These are phyloP conservation scores for Meyerozyma sp. DNA, from an alignment of 1,139 yeast species.

Conservation along the genomic window DNA sequence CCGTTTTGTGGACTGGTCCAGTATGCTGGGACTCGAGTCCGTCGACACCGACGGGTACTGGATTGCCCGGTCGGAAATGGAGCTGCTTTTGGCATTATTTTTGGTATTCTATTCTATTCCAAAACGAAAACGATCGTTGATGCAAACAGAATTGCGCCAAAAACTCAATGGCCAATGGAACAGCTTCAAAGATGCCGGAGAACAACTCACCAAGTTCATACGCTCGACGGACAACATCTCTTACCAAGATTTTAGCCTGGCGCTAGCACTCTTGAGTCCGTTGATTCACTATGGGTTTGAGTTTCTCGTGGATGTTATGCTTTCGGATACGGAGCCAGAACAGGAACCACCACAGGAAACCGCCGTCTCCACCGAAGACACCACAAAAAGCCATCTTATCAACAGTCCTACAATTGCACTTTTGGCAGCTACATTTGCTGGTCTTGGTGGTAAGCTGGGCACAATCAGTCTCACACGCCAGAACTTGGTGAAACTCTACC, in stretches of 20 bases:
- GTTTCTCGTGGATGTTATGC: neutral
- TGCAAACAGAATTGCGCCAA: slow-evolving; percentile 9
- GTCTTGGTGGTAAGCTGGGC: neutral
- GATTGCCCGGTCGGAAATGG: slow-evolving; percentile 30
- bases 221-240: slow-evolving; percentile 15
- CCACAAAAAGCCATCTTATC: neutral
- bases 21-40: neutral
- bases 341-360: neutral
- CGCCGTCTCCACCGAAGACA: neutral
- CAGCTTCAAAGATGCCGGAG: slow-evolving; percentile 32
- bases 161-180: slow-evolving; percentile 27
- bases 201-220: slow-evolving; percentile 1
- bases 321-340: neutral
- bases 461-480: slow-evolving; percentile 1
- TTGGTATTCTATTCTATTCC: slow-evolving; percentile 26
- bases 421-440: neutral
- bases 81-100: slow-evolving; percentile 37
- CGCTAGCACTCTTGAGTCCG: neutral
- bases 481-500: slow-evolving; percentile 60
- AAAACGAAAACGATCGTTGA: slow-evolving; percentile 19
- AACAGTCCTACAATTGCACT: neutral
- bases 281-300: neutral
- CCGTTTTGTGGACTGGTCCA: slow-evolving; percentile 1
- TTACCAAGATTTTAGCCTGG: slow-evolving; percentile 25
- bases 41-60: slow-evolving; percentile 24